These are phyloP conservation scores for Puccinia triticina DNA, from an alignment of 1,284 basidiomycete genomes.

Conservation along the genomic window DNA sequence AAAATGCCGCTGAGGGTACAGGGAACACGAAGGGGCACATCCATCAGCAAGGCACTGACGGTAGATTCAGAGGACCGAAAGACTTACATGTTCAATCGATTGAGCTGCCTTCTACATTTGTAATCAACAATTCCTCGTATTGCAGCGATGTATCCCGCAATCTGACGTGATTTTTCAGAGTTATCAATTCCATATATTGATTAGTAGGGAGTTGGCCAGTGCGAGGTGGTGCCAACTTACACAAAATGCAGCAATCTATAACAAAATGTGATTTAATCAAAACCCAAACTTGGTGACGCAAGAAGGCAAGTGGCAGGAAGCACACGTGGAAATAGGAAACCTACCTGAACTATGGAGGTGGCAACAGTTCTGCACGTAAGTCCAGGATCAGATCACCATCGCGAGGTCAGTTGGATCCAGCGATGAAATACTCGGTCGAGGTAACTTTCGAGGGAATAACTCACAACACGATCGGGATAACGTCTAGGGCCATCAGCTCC, in stretches of 20 bases:
- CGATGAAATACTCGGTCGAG: not conserved
- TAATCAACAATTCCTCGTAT: conserved; percentile 21
- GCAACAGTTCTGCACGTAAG: not conserved
- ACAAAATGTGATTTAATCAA: not conserved
- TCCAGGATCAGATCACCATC: not conserved
- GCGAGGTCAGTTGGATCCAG: not conserved
- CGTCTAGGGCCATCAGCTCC: conserved; percentile 24
- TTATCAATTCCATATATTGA: not conserved
- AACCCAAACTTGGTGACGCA: not conserved
- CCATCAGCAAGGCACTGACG: not conserved
- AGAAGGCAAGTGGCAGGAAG: not conserved
- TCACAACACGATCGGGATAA: conserved; percentile 25
- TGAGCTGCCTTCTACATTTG: conserved; percentile 32
- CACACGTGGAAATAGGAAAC: not conserved
- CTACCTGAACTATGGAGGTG: conserved; percentile 12
- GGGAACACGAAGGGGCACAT: conserved; percentile 5
- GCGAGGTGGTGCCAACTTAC: not conserved
- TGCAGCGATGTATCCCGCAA: conserved; percentile 39
- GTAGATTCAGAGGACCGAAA: not conserved
- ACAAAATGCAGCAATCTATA: conserved; percentile 38
- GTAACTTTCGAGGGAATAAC: not conserved
- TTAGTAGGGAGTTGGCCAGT: not conserved
- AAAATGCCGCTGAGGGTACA: conserved; percentile 57
- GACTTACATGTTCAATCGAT: conserved; percentile 33
- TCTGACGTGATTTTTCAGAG: not conserved